Conservation (phyloP, 2,329 filamentous ascomycete genomes). For the Botryotinia globosa region DNA sequence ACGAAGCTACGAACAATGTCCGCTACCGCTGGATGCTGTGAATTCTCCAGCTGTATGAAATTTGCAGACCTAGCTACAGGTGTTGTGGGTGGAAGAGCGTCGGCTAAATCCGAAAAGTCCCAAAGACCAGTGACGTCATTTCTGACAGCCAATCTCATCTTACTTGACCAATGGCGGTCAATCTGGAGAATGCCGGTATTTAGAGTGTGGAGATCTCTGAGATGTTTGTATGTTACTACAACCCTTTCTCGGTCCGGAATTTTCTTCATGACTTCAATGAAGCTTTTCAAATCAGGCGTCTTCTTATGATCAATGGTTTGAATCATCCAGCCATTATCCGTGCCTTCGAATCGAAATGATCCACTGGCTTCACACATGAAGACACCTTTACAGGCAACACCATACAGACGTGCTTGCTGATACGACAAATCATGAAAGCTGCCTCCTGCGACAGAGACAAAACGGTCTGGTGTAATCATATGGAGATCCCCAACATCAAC, state of each 20-base stretch:
- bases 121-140: slow-evolving; percentile 89
- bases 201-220: slow-evolving; percentile 89
- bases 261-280: slow-evolving; percentile 83
- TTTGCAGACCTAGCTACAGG: slow-evolving; percentile 75
- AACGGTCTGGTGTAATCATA: slow-evolving; percentile 90
- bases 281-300: slow-evolving; percentile 81
- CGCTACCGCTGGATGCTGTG: slow-evolving; percentile 84
- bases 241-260: slow-evolving; percentile 83
- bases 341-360: slow-evolving; percentile 90
- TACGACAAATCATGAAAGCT: slow-evolving; percentile 97
- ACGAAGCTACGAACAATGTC: slow-evolving; percentile 95
- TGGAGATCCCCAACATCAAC: slow-evolving; percentile 87
- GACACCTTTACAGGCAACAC: slow-evolving; percentile 86
- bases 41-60: slow-evolving; percentile 88
- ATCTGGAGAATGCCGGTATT: slow-evolving; percentile 91
- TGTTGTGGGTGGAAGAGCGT: slow-evolving; percentile 71
- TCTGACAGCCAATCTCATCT: slow-evolving; percentile 88
- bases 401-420: slow-evolving; percentile 94
- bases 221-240: slow-evolving; percentile 92
- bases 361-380: slow-evolving; percentile 94
- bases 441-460: slow-evolving; percentile 88
- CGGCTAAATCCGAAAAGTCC: slow-evolving; percentile 87
- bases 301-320: slow-evolving; percentile 90
- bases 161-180: slow-evolving; percentile 92
- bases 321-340: slow-evolving; percentile 89